Evolutionary conservation across 352 stramenopile species (phyloP).

Genomic region (Globisporangium heterothallicum): DNA sequence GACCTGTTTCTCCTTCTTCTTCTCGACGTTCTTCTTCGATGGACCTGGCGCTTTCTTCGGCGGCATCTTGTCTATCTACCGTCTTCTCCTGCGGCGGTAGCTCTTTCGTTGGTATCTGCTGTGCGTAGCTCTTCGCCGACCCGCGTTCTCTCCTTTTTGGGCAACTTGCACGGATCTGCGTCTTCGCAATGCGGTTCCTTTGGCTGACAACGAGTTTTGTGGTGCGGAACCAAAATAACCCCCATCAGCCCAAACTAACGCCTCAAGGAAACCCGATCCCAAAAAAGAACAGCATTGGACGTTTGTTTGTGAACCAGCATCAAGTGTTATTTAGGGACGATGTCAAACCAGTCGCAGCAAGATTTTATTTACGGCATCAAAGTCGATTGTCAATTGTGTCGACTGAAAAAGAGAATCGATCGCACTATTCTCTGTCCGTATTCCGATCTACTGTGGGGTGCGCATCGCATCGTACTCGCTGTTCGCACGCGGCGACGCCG

Average conservation of each 20-base stretch:
- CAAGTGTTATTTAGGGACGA: neutral
- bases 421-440: no score
- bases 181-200: neutral
- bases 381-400: no score
- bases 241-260: slow-evolving; percentile 8
- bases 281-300: neutral
- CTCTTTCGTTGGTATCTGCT: neutral
- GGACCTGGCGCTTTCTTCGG: slow-evolving; percentile 62
- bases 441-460: slow-evolving; percentile 16
- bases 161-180: neutral
- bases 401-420: no score
- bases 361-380: no score
- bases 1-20: slow-evolving; percentile 90
- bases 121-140: neutral
- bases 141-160: neutral
- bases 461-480: slow-evolving; percentile 8
- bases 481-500: slow-evolving; percentile 4
- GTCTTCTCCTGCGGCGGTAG: neutral
- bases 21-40: slow-evolving; percentile 88
- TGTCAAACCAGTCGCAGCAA: no score
- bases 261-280: neutral
- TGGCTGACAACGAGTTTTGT: slow-evolving; percentile 1
- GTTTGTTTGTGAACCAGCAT: neutral
- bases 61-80: slow-evolving; percentile 35
- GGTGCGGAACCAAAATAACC: neutral